Conservation (phyloP, 2,329 filamentous ascomycete species). For the Plectosphaerella sp. region DNA sequence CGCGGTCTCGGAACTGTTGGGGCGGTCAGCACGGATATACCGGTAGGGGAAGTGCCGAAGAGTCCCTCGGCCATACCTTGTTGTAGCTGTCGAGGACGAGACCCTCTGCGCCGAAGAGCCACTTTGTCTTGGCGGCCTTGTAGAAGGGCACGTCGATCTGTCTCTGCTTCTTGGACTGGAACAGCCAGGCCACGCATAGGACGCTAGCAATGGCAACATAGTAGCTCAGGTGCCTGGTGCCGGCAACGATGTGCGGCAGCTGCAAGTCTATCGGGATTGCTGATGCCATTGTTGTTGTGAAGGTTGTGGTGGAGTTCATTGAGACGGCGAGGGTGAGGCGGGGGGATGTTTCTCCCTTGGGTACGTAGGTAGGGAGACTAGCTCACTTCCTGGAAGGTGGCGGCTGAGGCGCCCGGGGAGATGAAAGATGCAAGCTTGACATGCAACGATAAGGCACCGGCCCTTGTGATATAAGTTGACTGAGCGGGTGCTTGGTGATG, state of each 20-base stretch:
- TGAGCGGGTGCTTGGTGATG: too few relatives aligned
- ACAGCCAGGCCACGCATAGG: conserved; percentile 31
- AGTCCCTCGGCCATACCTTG: conserved; percentile 30
- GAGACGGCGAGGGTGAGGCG: not conserved
- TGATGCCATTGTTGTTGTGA: conserved; percentile 4
- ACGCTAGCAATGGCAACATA: conserved; percentile 33
- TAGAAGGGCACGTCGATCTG: conserved; percentile 38
- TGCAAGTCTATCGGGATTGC: conserved; percentile 15
- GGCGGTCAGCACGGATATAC: not conserved
- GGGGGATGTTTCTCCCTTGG: not conserved
- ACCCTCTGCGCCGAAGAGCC: conserved; percentile 45
- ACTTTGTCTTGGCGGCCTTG: conserved; percentile 42
- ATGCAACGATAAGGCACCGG: not conserved
- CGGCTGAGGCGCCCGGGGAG: not conserved
- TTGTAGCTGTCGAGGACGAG: conserved; percentile 44
- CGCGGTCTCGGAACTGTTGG: conserved; percentile 39
- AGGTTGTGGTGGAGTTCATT: not conserved
- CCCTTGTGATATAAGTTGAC: not conserved
- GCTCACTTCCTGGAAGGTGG: too few relatives aligned
- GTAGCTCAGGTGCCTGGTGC: conserved; percentile 29
- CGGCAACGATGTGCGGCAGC: conserved; percentile 19
- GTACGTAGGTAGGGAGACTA: too few relatives aligned
- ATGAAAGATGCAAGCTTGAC: not conserved
- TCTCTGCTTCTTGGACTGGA: conserved; percentile 26
- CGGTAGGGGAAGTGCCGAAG: not conserved